Conservation (phyloP, 139 green algal genomes). For the Coccomyxa sp. region DNA sequence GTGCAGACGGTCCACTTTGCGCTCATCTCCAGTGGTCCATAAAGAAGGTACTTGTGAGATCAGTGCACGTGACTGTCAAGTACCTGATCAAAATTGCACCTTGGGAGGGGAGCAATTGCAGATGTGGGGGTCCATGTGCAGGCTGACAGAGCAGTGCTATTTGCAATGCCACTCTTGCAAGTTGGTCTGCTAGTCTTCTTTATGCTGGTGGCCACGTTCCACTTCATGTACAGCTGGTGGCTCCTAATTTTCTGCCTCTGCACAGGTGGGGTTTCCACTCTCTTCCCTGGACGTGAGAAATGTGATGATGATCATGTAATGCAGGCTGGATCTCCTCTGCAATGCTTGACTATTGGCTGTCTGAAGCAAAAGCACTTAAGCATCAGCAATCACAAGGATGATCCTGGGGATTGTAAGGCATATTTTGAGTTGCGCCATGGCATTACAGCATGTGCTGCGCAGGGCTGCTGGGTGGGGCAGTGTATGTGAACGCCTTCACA, state of each 20-base stretch:
- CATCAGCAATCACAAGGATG: too few species aligned
- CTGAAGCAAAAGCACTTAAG: too few species aligned
- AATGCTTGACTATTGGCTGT: too few species aligned
- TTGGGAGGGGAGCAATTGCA: not conserved
- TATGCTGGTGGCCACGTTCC: slow-evolving; percentile 21
- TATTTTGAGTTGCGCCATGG: too few species aligned
- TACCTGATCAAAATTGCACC: too few species aligned
- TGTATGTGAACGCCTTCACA: slow-evolving; percentile 68
- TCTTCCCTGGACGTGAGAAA: not conserved
- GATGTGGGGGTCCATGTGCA: slow-evolving; percentile 3
- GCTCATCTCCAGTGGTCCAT: not conserved
- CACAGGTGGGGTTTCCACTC: slow-evolving; percentile 16
- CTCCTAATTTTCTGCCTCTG: slow-evolving; percentile 45
- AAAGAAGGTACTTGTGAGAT: too few species aligned
- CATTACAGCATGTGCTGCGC: slow-evolving; percentile 1
- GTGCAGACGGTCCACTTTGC: not conserved
- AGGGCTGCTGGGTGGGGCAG: slow-evolving; percentile 55
- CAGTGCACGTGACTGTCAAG: too few species aligned
- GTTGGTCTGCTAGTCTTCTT: slow-evolving; percentile 54
- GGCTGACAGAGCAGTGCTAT: slow-evolving; percentile 35
- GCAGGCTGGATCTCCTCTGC: too few species aligned
- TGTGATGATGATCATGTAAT: too few species aligned
- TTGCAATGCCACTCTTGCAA: slow-evolving; percentile 56
- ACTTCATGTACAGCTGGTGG: slow-evolving; percentile 42
- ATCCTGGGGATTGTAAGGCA: too few species aligned